Percentiles rank a stretch among this genome's conserved stretches.
These are phyloP conservation scores for Alternaria hordeiaustralica DNA, from an alignment of 2,329 filamentous ascomycete species.

Conservation along the genomic window DNA sequence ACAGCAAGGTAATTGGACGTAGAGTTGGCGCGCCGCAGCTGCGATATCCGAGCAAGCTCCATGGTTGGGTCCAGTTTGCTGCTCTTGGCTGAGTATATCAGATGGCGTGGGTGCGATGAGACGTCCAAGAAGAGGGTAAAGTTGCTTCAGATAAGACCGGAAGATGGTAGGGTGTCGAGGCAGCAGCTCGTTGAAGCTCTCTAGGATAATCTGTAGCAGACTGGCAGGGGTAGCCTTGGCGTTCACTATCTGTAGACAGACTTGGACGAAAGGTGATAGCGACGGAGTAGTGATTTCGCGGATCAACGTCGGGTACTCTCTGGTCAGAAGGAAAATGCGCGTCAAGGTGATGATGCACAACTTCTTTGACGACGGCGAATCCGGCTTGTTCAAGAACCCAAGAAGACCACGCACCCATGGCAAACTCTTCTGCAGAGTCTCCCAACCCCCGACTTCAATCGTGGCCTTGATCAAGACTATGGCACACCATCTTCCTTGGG, in stretches of 20 bases:
- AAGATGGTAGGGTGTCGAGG: constrained; percentile 85
- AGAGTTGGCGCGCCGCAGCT: constrained; percentile 67
- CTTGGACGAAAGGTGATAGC: constrained; percentile 74
- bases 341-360: constrained; percentile 78
- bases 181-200: constrained; percentile 73
- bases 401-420: constrained; percentile 81
- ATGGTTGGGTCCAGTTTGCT: constrained; percentile 42
- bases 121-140: constrained; percentile 65
- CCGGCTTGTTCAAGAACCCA: constrained; percentile 78
- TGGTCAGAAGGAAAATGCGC: constrained; percentile 82
- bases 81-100: constrained; percentile 29
- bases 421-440: constrained; percentile 74
- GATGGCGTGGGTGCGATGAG: constrained; percentile 71
- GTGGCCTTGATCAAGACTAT: constrained; percentile 80
- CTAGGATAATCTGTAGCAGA: constrained; percentile 72
- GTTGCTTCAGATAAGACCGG: constrained; percentile 74
- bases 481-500: constrained; percentile 78
- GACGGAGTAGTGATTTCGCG: constrained; percentile 88
- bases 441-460: constrained; percentile 84
- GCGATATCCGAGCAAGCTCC: constrained; percentile 61
- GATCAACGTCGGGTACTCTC: constrained; percentile 80
- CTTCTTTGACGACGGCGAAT: constrained; percentile 76
- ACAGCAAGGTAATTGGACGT: constrained; percentile 77
- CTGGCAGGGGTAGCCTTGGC: constrained; percentile 26
- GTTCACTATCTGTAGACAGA: constrained; percentile 69